Base-by-base conservation (phyloP, 2,329 filamentous ascomycete species). In the Sphaerulina vaccinii region DNA sequence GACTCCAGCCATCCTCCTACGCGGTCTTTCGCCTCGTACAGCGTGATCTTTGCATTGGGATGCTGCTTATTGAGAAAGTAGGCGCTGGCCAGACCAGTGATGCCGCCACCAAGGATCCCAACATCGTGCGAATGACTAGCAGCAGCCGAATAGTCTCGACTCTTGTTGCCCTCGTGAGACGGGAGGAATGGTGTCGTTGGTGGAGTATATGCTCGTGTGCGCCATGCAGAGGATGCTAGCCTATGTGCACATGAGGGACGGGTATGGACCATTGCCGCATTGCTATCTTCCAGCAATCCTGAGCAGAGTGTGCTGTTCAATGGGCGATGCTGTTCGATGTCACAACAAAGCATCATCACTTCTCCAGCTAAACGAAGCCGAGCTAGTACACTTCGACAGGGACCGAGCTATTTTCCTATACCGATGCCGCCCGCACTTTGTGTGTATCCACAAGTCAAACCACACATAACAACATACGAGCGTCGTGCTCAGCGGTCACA, bases 1-100 rank as follows among this genome's bases (percentile, higher is more conserved):
- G 87, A 90, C 57, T 83, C 74, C 35, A 97, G 76, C 91, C 91
- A 97, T 39, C 93, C 93, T 37, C 93, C 93, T 1, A 92, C 69
- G 16, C 83, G 78, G 18, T 80, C 68, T 22, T 76, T 79, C 16
- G 80, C 79, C 69, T 99, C 93, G 70, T 90, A 96, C 8, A 99
- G 67, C 0, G 88, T 93, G 63, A 99, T 84, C 45, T 83, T 82
- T 27, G 83, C 78, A 50, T 79, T 76, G 3, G 85, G 82, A n/a
- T 87, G 79, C 62, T 84, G 76, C 59, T 82, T 81, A 10, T 84
- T 77, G 38, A 96, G 76, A 69, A 88, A 90, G 74, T 88, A 89
- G 23, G 90, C 89, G 33, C 84, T 79, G 29, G 86, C 81, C 41
- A 96, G 79, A 44, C 90, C 90, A 1, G 89, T 93, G 66, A 96